Evolutionary conservation across 2,329 filamentous ascomycete genomes (phyloP), one percentile per base, ranked within the genome.

Genomic region (Macrophomina pseudophaseolina): DNA sequence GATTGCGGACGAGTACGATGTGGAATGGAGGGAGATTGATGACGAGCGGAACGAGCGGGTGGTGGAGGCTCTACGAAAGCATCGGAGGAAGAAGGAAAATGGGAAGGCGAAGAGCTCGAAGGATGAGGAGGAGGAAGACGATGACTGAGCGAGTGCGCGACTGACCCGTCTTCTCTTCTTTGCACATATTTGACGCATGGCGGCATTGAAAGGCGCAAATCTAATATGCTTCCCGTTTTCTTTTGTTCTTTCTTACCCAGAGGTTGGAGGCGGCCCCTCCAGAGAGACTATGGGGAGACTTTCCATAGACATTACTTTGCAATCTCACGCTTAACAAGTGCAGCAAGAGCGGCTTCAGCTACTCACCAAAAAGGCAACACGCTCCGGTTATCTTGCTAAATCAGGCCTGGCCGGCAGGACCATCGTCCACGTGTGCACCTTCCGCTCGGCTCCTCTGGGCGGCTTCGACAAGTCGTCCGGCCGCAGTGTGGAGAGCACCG

Each of bases 1-100:
- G 16, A 87, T 96, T 8, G 93, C 94, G 0, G 87, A 89, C 40
- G 93, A 97, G 79, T 97, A 97, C 76, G 93, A 96, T 72, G 92
- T 94, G 7, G 92, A 94, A 62, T 97, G 93, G 92, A 87, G 97
- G 72, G 92, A 95, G 80, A 85, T 84, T 68, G 82, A 82, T 69
- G 91, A 96, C 70, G 87, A 94, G 62, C 88, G 87, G 12, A 86
- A 86, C n/a, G 87, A 90, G 69, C 80, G 77, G 66, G 85, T 88
- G 23, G 82, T 80, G 2, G 79, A 86, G 68, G 85, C 83, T 6
- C 72, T 88, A 68, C 81, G 80, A 68, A 79, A 86, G 46, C 82
- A 86, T 35, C 72, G 83, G 30, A 69, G 74, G 69, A 78, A 72
- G 69, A 73, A 74, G 70, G 74, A 79, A 66, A 69, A 74, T 48